Evolutionary conservation across 2,329 filamentous ascomycete species (phyloP).

Genomic region (Gyromitra esculenta): DNA sequence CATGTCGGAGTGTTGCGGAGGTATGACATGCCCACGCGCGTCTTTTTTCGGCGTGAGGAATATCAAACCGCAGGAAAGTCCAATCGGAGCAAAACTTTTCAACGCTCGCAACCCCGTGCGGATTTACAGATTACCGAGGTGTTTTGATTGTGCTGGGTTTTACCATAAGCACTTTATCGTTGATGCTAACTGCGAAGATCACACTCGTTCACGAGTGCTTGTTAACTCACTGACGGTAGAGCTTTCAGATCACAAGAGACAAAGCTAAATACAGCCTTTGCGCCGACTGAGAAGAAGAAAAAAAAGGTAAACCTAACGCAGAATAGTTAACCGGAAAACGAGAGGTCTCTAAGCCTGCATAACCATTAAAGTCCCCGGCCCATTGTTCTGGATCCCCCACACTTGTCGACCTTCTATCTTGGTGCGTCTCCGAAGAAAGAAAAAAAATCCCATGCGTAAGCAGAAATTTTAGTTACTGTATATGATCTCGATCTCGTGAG

Average conservation of each 20-base stretch:
- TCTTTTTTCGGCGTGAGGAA: background rate
- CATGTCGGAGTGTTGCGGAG: background rate
- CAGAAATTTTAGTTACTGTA: background rate
- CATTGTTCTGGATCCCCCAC: constrained; percentile 32
- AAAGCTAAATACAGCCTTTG: background rate
- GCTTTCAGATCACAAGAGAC: background rate
- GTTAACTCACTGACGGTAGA: background rate
- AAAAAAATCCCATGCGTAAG: constrained; percentile 18
- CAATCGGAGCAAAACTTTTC: constrained; percentile 13
- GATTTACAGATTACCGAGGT: constrained; percentile 12
- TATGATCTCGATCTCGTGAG: constrained; percentile 16
- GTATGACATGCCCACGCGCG: constrained; percentile 16
- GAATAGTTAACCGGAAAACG: background rate
- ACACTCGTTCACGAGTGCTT: background rate
- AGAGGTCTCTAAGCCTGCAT: background rate
- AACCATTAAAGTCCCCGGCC: constrained; percentile 1
- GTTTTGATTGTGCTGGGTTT: background rate
- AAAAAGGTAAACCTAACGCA: background rate
- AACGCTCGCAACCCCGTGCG: constrained; percentile 6
- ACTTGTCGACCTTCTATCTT: constrained; percentile 33
- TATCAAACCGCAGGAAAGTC: constrained; percentile 9
- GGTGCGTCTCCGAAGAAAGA: constrained; percentile 24
- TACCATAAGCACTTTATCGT: constrained; percentile 19
- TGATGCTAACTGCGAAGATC: background rate
- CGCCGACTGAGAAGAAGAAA: constrained; percentile 15